Evolutionary conservation across 768 basidiomycete genomes (phyloP).

Genomic region (Imleria badia): DNA sequence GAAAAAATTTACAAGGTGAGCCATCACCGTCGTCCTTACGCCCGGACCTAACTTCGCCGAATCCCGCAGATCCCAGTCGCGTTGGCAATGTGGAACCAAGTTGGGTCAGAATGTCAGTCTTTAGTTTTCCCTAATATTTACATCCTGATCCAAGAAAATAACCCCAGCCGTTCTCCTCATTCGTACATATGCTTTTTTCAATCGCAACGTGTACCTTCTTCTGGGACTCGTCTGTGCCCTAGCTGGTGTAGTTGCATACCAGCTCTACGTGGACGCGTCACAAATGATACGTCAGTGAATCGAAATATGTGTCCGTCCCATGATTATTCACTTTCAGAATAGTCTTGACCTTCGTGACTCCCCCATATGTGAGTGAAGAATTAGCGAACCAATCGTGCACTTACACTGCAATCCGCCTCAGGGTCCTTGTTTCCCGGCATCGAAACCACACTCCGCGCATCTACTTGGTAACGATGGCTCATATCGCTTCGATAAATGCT

Average conservation of each 20-base stretch:
- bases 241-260: conserved; percentile 74
- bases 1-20: conserved; percentile 67
- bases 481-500: not conserved
- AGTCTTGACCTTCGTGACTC: conserved; percentile 68
- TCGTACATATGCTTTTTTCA: conserved; percentile 85
- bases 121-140: not conserved
- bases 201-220: conserved; percentile 68
- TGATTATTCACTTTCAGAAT: conserved; percentile 11
- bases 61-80: conserved; percentile 67
- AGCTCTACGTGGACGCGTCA: conserved; percentile 75
- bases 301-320: not conserved
- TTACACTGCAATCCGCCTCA: conserved; percentile 33
- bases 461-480: conserved; percentile 56
- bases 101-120: conserved; percentile 68
- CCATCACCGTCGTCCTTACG: not conserved
- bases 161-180: conserved; percentile 70
- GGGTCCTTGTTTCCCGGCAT: conserved; percentile 79
- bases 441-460: conserved; percentile 82
- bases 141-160: conserved; percentile 8
- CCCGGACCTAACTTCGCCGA: not conserved
- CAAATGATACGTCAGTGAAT: conserved; percentile 67
- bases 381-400: not conserved
- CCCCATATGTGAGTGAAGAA: conserved; percentile 50
- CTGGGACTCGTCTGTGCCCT: conserved; percentile 63
- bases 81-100: conserved; percentile 86